These are phyloP conservation scores for Atkinsonella hypoxylon DNA, from an alignment of 2,329 filamentous ascomycete species.

Conservation along the genomic window DNA sequence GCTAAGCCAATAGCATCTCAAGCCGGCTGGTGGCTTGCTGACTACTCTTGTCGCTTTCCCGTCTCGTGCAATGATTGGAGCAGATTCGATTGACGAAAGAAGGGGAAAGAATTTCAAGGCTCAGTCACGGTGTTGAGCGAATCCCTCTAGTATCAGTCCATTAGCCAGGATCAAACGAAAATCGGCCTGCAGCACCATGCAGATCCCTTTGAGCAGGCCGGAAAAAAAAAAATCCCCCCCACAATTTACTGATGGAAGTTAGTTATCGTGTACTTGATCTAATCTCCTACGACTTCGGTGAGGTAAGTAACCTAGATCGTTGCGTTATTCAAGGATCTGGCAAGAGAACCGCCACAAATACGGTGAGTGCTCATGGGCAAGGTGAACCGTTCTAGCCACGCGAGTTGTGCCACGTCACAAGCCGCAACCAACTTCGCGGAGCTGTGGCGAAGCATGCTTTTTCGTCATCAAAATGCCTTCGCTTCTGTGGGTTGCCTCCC, in stretches of 20 bases:
- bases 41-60: not conserved
- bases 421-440: slow-evolving; percentile 9
- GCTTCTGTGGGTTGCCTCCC: slow-evolving; percentile 9
- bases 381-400: slow-evolving; percentile 18
- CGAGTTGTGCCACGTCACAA: slow-evolving; percentile 30
- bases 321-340: not conserved
- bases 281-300: slow-evolving; percentile 14
- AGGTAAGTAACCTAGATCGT: not conserved
- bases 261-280: slow-evolving; percentile 19
- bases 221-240: not conserved
- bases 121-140: not conserved
- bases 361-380: slow-evolving; percentile 10
- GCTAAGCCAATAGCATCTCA: not conserved
- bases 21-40: not conserved
- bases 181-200: not conserved
- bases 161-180: not conserved
- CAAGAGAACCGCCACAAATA: slow-evolving; percentile 10
- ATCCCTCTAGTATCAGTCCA: not conserved
- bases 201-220: not conserved
- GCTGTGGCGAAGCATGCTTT: slow-evolving; percentile 27
- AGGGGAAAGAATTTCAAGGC: not conserved
- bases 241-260: slow-evolving; percentile 6
- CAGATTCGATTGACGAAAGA: not conserved
- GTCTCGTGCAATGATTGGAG: not conserved
- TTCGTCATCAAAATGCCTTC: slow-evolving; percentile 2